Evolutionary conservation across 1,139 yeast genomes (phyloP).

Genomic region (Blastobotrys serpentis): DNA sequence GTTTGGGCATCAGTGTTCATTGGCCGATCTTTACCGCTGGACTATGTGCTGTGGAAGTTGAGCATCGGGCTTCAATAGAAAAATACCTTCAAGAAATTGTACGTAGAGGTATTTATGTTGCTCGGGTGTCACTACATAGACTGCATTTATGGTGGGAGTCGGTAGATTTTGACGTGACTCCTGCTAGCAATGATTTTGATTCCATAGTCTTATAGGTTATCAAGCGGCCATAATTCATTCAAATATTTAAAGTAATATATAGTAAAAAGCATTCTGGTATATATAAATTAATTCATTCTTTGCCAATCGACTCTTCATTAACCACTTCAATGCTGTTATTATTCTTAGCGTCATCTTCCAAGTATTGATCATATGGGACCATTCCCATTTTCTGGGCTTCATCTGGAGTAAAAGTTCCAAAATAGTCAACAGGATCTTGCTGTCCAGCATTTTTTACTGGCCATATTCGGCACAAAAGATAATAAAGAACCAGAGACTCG

Average conservation of each 20-base stretch:
- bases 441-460: constrained; percentile 39
- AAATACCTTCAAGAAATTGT: constrained; percentile 20
- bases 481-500: constrained; percentile 43
- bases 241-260: too few relatives aligned
- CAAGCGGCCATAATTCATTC: too few relatives aligned
- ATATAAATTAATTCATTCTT: too few relatives aligned
- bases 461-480: constrained; percentile 38
- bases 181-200: constrained; percentile 19
- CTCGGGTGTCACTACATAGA: constrained; percentile 24
- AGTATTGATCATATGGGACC: constrained; percentile 3
- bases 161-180: constrained; percentile 20
- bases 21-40: constrained; percentile 25
- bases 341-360: neutral
- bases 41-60: constrained; percentile 24
- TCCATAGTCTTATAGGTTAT: too few relatives aligned
- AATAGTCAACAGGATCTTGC: constrained; percentile 42
- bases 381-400: constrained; percentile 12
- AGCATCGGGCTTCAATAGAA: constrained; percentile 24
- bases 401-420: constrained; percentile 23
- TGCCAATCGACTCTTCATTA: too few relatives aligned
- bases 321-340: neutral
- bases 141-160: constrained; percentile 24
- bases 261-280: too few relatives aligned
- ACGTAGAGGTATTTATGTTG: constrained; percentile 23
- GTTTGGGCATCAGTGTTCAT: constrained; percentile 27